phyloP scores from a whole-genome alignment of 163 green algal genomes.

The Scenedesmus sp. region DNA sequence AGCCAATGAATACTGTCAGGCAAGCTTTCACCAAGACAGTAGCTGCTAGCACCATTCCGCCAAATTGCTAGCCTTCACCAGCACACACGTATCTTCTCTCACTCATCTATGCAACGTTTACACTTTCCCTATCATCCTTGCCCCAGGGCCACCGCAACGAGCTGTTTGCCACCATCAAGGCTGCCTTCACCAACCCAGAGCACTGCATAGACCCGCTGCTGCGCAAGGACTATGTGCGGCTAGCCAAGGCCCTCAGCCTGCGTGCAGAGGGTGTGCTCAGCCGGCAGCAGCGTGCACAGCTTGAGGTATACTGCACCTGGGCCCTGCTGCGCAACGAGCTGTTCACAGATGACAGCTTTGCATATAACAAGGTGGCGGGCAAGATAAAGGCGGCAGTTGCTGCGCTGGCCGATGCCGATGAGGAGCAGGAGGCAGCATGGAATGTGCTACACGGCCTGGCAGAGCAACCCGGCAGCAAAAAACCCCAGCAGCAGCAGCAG shows the following conservation, averaged over 20 bases:
- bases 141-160: slow-evolving; percentile 10
- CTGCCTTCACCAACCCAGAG: slow-evolving; percentile 35
- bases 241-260: slow-evolving; percentile 16
- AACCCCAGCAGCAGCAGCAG: slow-evolving; percentile 30
- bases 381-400: slow-evolving; percentile 41
- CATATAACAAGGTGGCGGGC: slow-evolving; percentile 49
- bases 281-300: slow-evolving; percentile 41
- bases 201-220: slow-evolving; percentile 48
- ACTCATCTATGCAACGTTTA: no score
- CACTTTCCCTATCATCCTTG: background rate
- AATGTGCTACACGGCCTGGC: slow-evolving; percentile 7
- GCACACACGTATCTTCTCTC: no score
- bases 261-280: slow-evolving; percentile 18
- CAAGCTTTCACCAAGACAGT: no score
- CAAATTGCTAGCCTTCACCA: no score
- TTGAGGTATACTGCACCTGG: slow-evolving; percentile 51
- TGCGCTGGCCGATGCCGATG: slow-evolving; percentile 43
- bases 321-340: slow-evolving; percentile 54
- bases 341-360: slow-evolving; percentile 59
- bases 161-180: slow-evolving; percentile 38
- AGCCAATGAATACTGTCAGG: no score
- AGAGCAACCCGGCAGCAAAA: background rate
- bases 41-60: no score
- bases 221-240: slow-evolving; percentile 51
- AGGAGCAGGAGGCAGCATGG: slow-evolving; percentile 37